These are phyloP conservation scores for Tolypocladium tropicale DNA, from an alignment of 2,329 filamentous ascomycete species.

Conservation along the genomic window DNA sequence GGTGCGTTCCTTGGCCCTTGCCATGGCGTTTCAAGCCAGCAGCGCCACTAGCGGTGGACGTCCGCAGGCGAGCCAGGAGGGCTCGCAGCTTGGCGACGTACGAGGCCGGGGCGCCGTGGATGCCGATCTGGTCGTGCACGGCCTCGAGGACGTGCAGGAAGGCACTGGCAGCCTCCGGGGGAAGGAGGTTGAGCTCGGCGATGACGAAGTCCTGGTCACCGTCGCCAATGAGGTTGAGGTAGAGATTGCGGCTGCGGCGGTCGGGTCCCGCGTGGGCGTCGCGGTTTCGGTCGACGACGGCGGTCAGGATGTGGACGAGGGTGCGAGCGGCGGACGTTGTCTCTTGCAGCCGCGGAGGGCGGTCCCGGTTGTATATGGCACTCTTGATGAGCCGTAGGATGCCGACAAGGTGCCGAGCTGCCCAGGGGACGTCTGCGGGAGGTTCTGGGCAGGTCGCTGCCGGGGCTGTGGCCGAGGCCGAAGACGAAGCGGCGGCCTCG, in stretches of 20 bases:
- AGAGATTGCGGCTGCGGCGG: slow-evolving; percentile 32
- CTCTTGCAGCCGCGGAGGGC: slow-evolving; percentile 26
- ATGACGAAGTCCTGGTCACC: slow-evolving; percentile 33
- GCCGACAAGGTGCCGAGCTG: slow-evolving; percentile 33
- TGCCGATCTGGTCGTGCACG: slow-evolving; percentile 20
- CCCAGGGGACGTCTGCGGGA: slow-evolving; percentile 35
- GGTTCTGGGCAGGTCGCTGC: slow-evolving; percentile 14
- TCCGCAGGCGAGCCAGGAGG: slow-evolving; percentile 19
- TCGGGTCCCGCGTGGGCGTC: slow-evolving; percentile 21
- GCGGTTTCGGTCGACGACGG: slow-evolving; percentile 29
- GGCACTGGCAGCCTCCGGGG: slow-evolving; percentile 29
- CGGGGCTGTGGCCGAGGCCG: neutral
- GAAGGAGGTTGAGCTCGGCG: slow-evolving; percentile 30
- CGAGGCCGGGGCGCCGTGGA: slow-evolving; percentile 20
- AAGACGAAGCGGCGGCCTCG: neutral
- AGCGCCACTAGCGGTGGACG: slow-evolving; percentile 11
- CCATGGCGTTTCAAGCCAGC: slow-evolving; percentile 20
- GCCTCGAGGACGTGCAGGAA: slow-evolving; percentile 28
- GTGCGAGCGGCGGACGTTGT: slow-evolving; percentile 34
- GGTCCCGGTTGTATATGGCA: slow-evolving; percentile 26
- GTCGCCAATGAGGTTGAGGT: slow-evolving; percentile 35
- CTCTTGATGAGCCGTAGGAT: slow-evolving; percentile 32
- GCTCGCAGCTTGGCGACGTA: slow-evolving; percentile 25
- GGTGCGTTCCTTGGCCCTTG: slow-evolving; percentile 12
- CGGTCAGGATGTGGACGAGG: slow-evolving; percentile 36